These are phyloP conservation scores for Alternaria brassicicola DNA, from an alignment of 2,329 filamentous ascomycete species.

Conservation along the genomic window DNA sequence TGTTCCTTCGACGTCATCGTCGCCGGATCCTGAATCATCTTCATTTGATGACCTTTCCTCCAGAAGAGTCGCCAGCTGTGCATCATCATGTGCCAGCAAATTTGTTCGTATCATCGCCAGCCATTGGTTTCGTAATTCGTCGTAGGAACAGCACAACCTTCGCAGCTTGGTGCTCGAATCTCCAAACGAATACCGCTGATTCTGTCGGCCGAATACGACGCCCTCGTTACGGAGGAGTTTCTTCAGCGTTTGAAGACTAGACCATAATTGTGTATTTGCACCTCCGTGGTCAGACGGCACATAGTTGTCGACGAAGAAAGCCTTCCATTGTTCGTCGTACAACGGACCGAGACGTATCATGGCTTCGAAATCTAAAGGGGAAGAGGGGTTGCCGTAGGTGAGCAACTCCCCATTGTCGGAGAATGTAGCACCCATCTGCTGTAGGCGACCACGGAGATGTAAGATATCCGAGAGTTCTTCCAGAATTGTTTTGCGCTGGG, in stretches of 20 bases:
- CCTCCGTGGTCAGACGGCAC: not conserved
- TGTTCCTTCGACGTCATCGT: accelerated
- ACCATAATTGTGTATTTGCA: not conserved
- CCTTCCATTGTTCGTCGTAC: conserved; percentile 17
- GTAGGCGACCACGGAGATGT: conserved; percentile 7
- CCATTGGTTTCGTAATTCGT: conserved; percentile 7
- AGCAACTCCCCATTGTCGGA: conserved; percentile 9
- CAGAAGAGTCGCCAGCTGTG: not conserved
- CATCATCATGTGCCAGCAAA: not conserved
- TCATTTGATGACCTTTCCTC: not conserved
- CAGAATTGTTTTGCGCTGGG: not conserved
- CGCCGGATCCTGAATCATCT: not conserved
- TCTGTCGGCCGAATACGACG: conserved; percentile 3
- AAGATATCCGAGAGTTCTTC: not conserved
- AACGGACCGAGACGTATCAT: conserved; percentile 14
- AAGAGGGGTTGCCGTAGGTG: conserved; percentile 13
- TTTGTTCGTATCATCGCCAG: not conserved
- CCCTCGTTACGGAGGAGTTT: conserved; percentile 11
- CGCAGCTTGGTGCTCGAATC: not conserved
- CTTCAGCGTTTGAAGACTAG: not conserved
- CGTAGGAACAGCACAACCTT: conserved; percentile 7
- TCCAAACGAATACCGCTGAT: conserved; percentile 8
- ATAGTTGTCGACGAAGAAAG: conserved; percentile 2
- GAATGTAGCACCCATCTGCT: conserved; percentile 15
- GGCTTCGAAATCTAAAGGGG: conserved; percentile 6